Percentiles rank a stretch among this genome's conserved stretches.
phyloP scores from a whole-genome alignment of 768 basidiomycete species.

The Phanerochaete carnosa region DNA sequence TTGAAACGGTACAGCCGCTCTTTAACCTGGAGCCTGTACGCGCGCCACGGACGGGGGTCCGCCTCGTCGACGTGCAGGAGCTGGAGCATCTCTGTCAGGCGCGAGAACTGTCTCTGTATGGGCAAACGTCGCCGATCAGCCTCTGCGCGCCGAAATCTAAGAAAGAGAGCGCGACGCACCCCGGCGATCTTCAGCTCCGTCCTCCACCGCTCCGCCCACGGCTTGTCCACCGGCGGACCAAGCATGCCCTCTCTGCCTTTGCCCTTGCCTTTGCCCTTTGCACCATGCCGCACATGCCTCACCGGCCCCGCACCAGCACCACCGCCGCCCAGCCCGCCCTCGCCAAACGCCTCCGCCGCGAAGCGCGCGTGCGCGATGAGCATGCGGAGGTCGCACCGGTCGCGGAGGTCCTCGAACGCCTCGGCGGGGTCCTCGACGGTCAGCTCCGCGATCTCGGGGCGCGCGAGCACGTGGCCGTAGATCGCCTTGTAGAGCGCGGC shows the following conservation, averaged over 20 bases:
- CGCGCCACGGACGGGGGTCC: slow-evolving; percentile 51
- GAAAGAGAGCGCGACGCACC: slow-evolving; percentile 36
- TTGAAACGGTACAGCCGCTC: slow-evolving; percentile 94
- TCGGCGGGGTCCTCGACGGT: slow-evolving; percentile 98
- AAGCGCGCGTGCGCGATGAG: slow-evolving; percentile 63
- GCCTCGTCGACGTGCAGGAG: slow-evolving; percentile 63
- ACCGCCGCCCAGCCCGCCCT: slow-evolving; percentile 21
- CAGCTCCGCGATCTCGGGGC: slow-evolving; percentile 77
- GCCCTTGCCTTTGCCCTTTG: slow-evolving; percentile 33
- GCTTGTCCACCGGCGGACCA: slow-evolving; percentile 73
- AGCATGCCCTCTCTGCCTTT: slow-evolving; percentile 50
- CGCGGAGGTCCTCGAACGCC: slow-evolving; percentile 94
- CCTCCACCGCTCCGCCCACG: slow-evolving; percentile 79
- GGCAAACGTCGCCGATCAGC: slow-evolving; percentile 2
- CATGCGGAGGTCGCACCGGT: slow-evolving; percentile 85
- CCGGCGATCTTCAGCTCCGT: slow-evolving; percentile 85
- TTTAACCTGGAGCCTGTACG: slow-evolving; percentile 86
- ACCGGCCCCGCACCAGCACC: slow-evolving; percentile 46
- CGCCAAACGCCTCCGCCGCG: slow-evolving; percentile 67
- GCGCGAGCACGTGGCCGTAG: slow-evolving; percentile 69
- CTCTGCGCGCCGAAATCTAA: slow-evolving; percentile 5
- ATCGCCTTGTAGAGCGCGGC: slow-evolving; percentile 86
- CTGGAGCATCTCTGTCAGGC: slow-evolving; percentile 89
- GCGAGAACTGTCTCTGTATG: slow-evolving; percentile 89
- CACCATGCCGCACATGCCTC: slow-evolving; percentile 32